These are phyloP conservation scores for Candida dubliniensis DNA, from an alignment of 1,139 yeast species.

Conservation along the genomic window DNA sequence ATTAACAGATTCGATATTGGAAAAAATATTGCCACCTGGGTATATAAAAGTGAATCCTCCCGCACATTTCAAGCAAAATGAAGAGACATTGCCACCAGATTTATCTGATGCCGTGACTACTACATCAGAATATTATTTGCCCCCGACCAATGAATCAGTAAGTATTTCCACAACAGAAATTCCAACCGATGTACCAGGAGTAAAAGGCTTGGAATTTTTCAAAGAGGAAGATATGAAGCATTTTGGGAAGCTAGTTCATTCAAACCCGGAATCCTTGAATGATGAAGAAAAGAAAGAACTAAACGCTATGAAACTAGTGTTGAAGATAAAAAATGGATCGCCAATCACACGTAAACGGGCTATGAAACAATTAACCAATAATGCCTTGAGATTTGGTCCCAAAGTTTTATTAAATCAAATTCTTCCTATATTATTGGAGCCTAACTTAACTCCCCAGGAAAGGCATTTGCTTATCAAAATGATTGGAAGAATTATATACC, in stretches of 20 bases:
- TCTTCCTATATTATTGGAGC: slow-evolving; percentile 74
- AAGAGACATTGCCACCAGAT: slow-evolving; percentile 30
- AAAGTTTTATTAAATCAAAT: slow-evolving; percentile 64
- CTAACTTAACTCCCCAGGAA: slow-evolving; percentile 76
- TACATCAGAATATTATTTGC: slow-evolving; percentile 22
- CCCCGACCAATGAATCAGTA: slow-evolving; percentile 20
- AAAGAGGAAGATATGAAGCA: slow-evolving; percentile 71
- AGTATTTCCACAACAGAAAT: slow-evolving; percentile 16
- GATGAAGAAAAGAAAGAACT: slow-evolving; percentile 59
- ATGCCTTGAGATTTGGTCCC: slow-evolving; percentile 69
- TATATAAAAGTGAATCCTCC: slow-evolving; percentile 52
- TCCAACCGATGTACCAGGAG: slow-evolving; percentile 63
- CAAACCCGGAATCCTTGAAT: slow-evolving; percentile 32
- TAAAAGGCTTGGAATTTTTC: slow-evolving; percentile 57
- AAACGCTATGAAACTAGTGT: slow-evolving; percentile 60
- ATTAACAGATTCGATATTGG: slow-evolving; percentile 50
- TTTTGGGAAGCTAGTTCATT: slow-evolving; percentile 61
- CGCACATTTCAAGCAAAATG: slow-evolving; percentile 39
- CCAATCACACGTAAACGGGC: slow-evolving; percentile 70
- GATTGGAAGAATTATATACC: slow-evolving; percentile 65
- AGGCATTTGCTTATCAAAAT: slow-evolving; percentile 79
- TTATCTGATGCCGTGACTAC: slow-evolving; percentile 27
- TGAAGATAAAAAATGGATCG: slow-evolving; percentile 77
- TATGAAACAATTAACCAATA: slow-evolving; percentile 64
- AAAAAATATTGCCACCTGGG: slow-evolving; percentile 56